Base-by-base conservation (phyloP, 2,329 filamentous ascomycete species). In the Lasiodiplodia citricola region DNA sequence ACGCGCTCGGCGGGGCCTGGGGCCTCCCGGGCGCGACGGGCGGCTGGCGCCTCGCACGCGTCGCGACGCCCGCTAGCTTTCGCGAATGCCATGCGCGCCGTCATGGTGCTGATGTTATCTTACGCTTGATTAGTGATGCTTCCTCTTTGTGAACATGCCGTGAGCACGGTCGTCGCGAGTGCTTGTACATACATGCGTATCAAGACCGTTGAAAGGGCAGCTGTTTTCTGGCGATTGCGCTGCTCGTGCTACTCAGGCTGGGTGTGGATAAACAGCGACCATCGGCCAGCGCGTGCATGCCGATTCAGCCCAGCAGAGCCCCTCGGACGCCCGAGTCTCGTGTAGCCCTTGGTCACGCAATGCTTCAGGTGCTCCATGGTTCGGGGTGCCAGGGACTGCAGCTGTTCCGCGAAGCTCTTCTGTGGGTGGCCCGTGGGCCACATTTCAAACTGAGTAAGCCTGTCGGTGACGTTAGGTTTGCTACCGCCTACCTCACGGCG, bases 401-500 rank as follows among this genome's bases (percentile, higher is more conserved):
- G n/a, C 18, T 47, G 18, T 47, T 21, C 18, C 44, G 44, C n/a
- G 8, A 47, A 47, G 44, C 44, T 47, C 13, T 8, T 21, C 44
- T 47, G 44, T 47, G 44, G 38, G 44, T 47, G 44, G 44, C 8
- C 44, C 44, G 44, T 21, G 44, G 44, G 18, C 44, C 44, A 47
- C 44, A 47, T 47, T 47, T 47, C 44, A 47, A 47, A 47, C 44
- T 47, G 44, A 47, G 44, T 47, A 47, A 47, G 44, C 44, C n/a
- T 47, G 44, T 47, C 44, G 44, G 44, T 47, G 44, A 47, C 44
- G 44, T 47, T 47, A 47, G 44, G 51, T 64, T 50, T 31, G 60
- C 60, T 31, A 64, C 44, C 60, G 60, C 44, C 60, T 52, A 69
- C 54, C 47, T 70, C 69, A 71, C 60, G 41, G 55, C 72, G 69